These are phyloP conservation scores for Cucurbita argyrosperma DNA, from an alignment of 306 rosid species.

Conservation along the genomic window DNA sequence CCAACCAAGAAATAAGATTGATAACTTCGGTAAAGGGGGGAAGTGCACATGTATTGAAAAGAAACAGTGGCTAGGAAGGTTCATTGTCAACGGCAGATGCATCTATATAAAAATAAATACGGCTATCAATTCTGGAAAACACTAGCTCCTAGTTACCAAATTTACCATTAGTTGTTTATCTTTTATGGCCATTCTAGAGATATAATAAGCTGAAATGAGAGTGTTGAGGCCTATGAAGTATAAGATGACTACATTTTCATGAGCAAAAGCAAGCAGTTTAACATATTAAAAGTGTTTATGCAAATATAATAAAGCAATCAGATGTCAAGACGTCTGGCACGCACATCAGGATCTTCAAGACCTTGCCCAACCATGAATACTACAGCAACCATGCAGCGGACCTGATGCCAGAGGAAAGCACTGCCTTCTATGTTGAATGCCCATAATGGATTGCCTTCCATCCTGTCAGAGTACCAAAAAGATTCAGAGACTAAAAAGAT, in stretches of 20 bases:
- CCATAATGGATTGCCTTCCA: slow-evolving; percentile 57
- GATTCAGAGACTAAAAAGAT: background rate
- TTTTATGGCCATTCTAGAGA: background rate
- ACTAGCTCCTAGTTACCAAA: background rate
- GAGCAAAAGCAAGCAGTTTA: background rate
- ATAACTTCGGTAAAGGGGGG: too few relatives aligned
- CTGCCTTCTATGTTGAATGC: slow-evolving; percentile 60
- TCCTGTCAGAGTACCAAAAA: slow-evolving; percentile 38
- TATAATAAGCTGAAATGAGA: background rate
- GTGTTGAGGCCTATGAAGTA: background rate
- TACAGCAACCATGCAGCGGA: slow-evolving; percentile 84
- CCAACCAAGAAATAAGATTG: too few relatives aligned
- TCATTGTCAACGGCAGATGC: background rate
- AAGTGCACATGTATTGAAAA: background rate
- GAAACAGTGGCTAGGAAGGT: background rate
- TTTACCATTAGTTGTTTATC: background rate
- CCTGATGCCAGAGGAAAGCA: slow-evolving; percentile 97
- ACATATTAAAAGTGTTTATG: background rate
- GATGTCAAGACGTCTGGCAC: slow-evolving; percentile 17
- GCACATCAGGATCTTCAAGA: slow-evolving; percentile 75
- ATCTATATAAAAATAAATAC: background rate
- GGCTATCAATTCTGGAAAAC: background rate
- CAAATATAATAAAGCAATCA: background rate
- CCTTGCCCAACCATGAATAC: slow-evolving; percentile 80
- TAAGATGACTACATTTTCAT: background rate